phyloP scores from a whole-genome alignment of 208 protist genomes.

The Trypanosomatidae sp. region DNA sequence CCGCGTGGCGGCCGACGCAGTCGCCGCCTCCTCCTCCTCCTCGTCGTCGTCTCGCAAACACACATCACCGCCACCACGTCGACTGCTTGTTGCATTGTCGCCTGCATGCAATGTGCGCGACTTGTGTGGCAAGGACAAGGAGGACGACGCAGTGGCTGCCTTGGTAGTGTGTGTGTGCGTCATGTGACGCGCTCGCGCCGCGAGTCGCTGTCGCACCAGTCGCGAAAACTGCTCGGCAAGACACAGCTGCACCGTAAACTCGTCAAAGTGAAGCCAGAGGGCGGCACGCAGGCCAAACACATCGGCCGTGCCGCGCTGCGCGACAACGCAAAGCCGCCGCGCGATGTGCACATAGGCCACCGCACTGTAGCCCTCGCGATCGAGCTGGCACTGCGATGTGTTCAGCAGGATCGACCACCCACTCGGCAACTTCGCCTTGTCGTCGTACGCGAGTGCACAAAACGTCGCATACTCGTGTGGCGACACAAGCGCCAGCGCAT shows the following conservation, averaged over 20 bases:
- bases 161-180: no score
- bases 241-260: slow-evolving; percentile 76
- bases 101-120: no score
- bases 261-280: slow-evolving; percentile 86
- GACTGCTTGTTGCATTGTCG: no score
- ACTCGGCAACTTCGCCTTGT: slow-evolving; percentile 22
- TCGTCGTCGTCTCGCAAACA: no score
- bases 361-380: slow-evolving; percentile 80
- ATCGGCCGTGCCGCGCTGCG: slow-evolving; percentile 78
- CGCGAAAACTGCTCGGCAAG: slow-evolving; percentile 79
- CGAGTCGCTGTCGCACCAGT: slow-evolving; percentile 51
- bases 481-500: slow-evolving; percentile 46
- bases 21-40: no score
- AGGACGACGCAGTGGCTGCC: no score
- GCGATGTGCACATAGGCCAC: slow-evolving; percentile 66
- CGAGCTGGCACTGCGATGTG: slow-evolving; percentile 40
- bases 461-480: slow-evolving; percentile 65
- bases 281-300: slow-evolving; percentile 65
- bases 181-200: no score
- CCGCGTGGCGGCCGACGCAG: no score
- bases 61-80: no score
- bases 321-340: slow-evolving; percentile 63
- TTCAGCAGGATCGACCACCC: slow-evolving; percentile 64
- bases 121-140: slow-evolving; percentile 13
- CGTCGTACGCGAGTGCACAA: slow-evolving; percentile 59